Percentiles rank a stretch among this genome's conserved stretches.
phyloP scores from a whole-genome alignment of 2,329 filamentous ascomycete species.

The Clathrospora elynae region DNA sequence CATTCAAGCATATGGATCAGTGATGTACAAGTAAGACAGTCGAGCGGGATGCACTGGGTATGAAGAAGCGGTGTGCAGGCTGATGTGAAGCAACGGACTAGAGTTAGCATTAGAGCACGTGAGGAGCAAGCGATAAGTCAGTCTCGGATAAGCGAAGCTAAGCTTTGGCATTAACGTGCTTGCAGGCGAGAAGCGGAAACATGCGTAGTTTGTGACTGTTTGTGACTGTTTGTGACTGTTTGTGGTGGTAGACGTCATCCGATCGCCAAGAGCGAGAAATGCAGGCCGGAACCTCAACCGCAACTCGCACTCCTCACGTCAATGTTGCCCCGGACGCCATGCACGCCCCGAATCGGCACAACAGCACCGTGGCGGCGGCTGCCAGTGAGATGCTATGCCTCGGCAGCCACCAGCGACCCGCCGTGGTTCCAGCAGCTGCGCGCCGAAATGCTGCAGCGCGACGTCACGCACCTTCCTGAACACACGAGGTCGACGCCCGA shows the following conservation, averaged over 20 bases:
- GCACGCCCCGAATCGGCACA: slow-evolving; percentile 18
- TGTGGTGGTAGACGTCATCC: slow-evolving; percentile 4
- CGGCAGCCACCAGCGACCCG: slow-evolving; percentile 13
- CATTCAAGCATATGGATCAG: not conserved
- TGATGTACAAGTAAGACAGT: not conserved
- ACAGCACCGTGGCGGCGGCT: slow-evolving; percentile 23
- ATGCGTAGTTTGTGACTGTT: too few relatives aligned
- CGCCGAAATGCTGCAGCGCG: slow-evolving; percentile 53
- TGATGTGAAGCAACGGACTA: too few relatives aligned
- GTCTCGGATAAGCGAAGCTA: too few relatives aligned
- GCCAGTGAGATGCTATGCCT: slow-evolving; percentile 22
- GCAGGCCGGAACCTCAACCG: not conserved
- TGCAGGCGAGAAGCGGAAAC: too few relatives aligned
- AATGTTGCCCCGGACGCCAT: slow-evolving; percentile 29
- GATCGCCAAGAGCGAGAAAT: slow-evolving; percentile 11
- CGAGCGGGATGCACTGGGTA: not conserved
- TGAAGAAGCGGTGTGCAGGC: not conserved
- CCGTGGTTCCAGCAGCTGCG: slow-evolving; percentile 38
- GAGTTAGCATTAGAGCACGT: not conserved
- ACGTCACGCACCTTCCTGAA: slow-evolving; percentile 58
- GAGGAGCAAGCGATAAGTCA: slow-evolving; percentile 1
- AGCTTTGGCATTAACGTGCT: too few relatives aligned
- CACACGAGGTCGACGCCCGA: slow-evolving; percentile 63
- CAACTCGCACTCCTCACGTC: slow-evolving; percentile 5
- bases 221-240: too few relatives aligned